These are phyloP conservation scores for Trypanosoma lewisi DNA, from an alignment of 208 protist genomes.

Conservation along the genomic window DNA sequence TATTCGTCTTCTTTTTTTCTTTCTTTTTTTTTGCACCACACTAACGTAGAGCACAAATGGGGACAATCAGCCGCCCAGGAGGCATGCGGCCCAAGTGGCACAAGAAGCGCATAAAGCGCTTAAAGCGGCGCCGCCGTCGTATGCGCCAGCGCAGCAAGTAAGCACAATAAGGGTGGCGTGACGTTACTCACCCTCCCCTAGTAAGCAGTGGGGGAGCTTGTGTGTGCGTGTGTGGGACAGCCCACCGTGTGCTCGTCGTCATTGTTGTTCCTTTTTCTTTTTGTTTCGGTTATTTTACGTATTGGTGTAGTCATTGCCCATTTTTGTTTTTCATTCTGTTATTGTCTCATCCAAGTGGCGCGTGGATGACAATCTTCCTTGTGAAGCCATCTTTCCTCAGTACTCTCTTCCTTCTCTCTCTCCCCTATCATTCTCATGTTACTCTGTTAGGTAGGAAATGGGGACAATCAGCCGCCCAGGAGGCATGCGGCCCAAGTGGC, in stretches of 20 bases:
- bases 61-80: constrained; percentile 79
- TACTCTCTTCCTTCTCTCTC: not conserved
- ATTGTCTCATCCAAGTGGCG: constrained; percentile 1
- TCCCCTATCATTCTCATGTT: constrained; percentile 6
- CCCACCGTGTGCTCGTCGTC: not conserved
- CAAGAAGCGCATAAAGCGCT: constrained; percentile 92
- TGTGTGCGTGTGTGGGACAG: not conserved
- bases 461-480: constrained; percentile 82
- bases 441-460: constrained; percentile 33
- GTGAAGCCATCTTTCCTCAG: not conserved
- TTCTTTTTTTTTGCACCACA: constrained; percentile 17
- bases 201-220: not conserved
- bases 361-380: not conserved
- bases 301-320: not conserved
- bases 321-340: constrained; percentile 2
- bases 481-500: constrained; percentile 91
- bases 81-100: constrained; percentile 92
- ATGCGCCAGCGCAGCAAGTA: constrained; percentile 92
- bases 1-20: not conserved
- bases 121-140: constrained; percentile 84
- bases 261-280: not conserved
- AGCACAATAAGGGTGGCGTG: constrained; percentile 2
- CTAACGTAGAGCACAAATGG: constrained; percentile 38
- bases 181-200: not conserved
- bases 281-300: not conserved